Conservation (phyloP, 1,139 yeast genomes). For the Nakaseomyces delphensis region DNA sequence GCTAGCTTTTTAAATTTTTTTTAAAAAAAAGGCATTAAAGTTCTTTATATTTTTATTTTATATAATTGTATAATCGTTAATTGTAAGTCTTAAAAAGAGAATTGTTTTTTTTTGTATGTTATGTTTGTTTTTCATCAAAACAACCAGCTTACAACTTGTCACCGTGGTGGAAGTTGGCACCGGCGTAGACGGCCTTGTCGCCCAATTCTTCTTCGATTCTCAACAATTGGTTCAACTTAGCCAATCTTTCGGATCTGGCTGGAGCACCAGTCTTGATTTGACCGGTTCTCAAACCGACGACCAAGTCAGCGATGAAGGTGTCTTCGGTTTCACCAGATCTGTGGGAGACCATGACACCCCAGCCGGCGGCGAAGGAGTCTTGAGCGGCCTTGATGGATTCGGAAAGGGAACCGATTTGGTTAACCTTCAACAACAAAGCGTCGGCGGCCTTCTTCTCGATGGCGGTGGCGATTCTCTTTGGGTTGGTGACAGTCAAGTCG, state of each 20-base stretch:
- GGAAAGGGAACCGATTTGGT: slow-evolving; percentile 86
- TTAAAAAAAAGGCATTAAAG: slow-evolving; percentile 1
- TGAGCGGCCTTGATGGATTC: slow-evolving; percentile 91
- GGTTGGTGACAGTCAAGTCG: slow-evolving; percentile 97
- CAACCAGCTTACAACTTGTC: slow-evolving; percentile 27
- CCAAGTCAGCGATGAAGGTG: slow-evolving; percentile 91
- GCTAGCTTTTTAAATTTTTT: too few species aligned
- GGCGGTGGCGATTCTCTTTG: slow-evolving; percentile 84
- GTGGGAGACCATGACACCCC: slow-evolving; percentile 98
- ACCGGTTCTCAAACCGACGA: slow-evolving; percentile 94
- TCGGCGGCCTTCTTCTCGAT: slow-evolving; percentile 90
- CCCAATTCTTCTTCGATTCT: slow-evolving; percentile 97
- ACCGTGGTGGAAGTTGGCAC: slow-evolving; percentile 66
- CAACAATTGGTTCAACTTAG: slow-evolving; percentile 91
- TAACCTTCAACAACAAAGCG: slow-evolving; percentile 89
- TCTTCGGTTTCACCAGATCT: slow-evolving; percentile 99
- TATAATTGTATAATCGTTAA: background rate
- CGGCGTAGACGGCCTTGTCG: slow-evolving; percentile 90
- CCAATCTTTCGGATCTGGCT: slow-evolving; percentile 98
- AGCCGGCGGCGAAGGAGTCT: slow-evolving; percentile 81
- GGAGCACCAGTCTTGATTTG: slow-evolving; percentile 99
- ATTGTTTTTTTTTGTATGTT: background rate
- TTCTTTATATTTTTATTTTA: slow-evolving; percentile 1
- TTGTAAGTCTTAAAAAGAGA: too few species aligned
- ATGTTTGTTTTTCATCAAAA: background rate